Conservation (phyloP, 192 early-diverging fungal species). For the Gonapodya prolifera region DNA sequence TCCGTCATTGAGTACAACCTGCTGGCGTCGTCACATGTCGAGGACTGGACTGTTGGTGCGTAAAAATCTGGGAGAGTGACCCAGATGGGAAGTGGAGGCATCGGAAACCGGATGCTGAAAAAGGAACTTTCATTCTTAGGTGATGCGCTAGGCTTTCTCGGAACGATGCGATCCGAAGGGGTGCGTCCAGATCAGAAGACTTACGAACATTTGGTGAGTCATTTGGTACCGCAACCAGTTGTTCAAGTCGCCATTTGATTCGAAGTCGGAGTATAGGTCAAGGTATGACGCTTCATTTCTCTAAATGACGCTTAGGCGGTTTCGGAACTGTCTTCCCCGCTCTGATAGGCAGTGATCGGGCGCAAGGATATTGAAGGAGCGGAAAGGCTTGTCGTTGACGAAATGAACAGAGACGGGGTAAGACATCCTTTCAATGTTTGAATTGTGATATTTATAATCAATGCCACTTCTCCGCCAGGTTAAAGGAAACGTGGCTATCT, state of each 20-base stretch:
- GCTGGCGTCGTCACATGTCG: background rate
- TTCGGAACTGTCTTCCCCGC: background rate
- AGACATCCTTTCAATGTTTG: background rate
- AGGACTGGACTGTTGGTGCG: background rate
- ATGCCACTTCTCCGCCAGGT: background rate
- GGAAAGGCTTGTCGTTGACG: background rate
- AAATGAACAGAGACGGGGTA: background rate
- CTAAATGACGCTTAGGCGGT: background rate
- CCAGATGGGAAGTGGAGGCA: too few relatives aligned
- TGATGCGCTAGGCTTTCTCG: background rate
- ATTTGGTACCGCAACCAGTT: too few relatives aligned
- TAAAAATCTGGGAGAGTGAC: too few relatives aligned
- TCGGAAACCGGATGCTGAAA: too few relatives aligned
- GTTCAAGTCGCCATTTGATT: too few relatives aligned
- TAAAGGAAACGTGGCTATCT: background rate
- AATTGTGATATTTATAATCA: background rate
- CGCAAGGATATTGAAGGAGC: background rate
- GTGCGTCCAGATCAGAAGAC: background rate
- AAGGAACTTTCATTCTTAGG: too few relatives aligned
- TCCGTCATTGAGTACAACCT: background rate
- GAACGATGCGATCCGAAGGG: background rate
- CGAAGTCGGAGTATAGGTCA: too few relatives aligned
- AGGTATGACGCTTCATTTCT: background rate
- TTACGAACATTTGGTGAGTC: background rate
- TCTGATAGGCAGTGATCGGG: background rate